Evolutionary conservation across 176 grass and related monocot species (phyloP).

Genomic region (Oryza glumipatula): DNA sequence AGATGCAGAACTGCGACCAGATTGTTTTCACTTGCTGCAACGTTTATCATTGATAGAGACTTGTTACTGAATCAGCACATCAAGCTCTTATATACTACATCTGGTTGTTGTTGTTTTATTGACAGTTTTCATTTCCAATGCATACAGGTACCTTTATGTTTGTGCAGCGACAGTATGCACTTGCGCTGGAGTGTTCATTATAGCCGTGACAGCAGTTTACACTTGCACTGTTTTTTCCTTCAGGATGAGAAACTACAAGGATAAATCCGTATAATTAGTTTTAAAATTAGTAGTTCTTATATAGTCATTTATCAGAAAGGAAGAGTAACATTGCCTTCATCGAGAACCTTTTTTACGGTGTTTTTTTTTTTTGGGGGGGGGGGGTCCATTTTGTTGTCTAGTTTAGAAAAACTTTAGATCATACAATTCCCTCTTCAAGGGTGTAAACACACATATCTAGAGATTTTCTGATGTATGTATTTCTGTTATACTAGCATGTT

Average conservation of each 20-base stretch:
- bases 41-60: not conserved
- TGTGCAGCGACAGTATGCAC: slow-evolving; percentile 82
- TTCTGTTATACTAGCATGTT: not conserved
- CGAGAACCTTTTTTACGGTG: not conserved
- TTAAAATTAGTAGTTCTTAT: not conserved
- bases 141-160: slow-evolving; percentile 82
- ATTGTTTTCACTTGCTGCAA: not conserved
- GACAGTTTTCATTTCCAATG: not conserved
- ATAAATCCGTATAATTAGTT: not conserved
- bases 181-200: slow-evolving; percentile 67
- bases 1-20: not conserved
- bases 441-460: not conserved
- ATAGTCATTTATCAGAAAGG: not conserved
- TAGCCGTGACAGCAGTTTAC: slow-evolving; percentile 54
- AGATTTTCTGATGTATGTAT: not conserved
- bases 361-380: not conserved
- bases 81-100: not conserved
- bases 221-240: slow-evolving; percentile 48
- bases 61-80: not conserved
- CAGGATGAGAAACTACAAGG: slow-evolving; percentile 32
- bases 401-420: not conserved
- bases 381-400: not conserved
- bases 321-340: not conserved
- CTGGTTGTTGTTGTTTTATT: not conserved
- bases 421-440: not conserved